Percentiles rank a stretch among this genome's conserved stretches.
Conservation (phyloP, 1,139 yeast genomes). For the Saccharomycopsis phalli region DNA sequence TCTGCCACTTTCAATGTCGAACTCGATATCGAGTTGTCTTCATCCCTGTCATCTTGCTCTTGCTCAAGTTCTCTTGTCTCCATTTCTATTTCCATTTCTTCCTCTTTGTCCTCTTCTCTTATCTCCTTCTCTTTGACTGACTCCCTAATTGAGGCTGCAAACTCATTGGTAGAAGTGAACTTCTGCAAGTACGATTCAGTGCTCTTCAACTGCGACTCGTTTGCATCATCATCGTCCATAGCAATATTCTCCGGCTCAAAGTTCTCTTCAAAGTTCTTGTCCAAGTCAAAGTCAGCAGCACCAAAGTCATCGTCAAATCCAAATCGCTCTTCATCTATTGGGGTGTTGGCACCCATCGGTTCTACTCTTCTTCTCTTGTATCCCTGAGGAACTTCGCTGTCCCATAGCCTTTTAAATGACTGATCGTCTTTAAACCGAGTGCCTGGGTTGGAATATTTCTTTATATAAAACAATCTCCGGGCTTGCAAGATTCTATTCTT, state of each 20-base stretch:
- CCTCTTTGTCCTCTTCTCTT: slow-evolving; percentile 4
- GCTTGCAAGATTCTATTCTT: neutral
- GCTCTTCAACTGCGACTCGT: neutral
- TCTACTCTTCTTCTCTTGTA: slow-evolving; percentile 3
- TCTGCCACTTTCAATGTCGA: slow-evolving; percentile 51
- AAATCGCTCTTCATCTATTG: too few relatives aligned
- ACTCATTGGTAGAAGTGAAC: slow-evolving; percentile 11
- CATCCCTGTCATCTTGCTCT: slow-evolving; percentile 9
- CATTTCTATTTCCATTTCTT: slow-evolving; percentile 6
- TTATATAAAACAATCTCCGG: slow-evolving; percentile 12
- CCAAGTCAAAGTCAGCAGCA: slow-evolving; percentile 16
- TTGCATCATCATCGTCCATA: slow-evolving; percentile 8
- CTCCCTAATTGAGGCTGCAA: slow-evolving; percentile 16
- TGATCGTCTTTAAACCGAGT: slow-evolving; percentile 4
- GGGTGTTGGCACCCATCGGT: slow-evolving; percentile 1
- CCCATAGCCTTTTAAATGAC: slow-evolving; percentile 14
- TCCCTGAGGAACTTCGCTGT: neutral
- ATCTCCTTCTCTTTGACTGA: neutral
- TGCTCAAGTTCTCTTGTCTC: too few relatives aligned
- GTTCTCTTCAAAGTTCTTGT: slow-evolving; percentile 11
- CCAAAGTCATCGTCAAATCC: slow-evolving; percentile 6
- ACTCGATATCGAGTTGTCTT: slow-evolving; percentile 29
- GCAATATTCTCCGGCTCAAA: slow-evolving; percentile 9
- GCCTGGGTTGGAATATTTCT: slow-evolving; percentile 11
- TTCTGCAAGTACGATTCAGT: slow-evolving; percentile 16